Base-by-base conservation (phyloP, 2,329 filamentous ascomycete species). In the Alternaria arbusti region DNA sequence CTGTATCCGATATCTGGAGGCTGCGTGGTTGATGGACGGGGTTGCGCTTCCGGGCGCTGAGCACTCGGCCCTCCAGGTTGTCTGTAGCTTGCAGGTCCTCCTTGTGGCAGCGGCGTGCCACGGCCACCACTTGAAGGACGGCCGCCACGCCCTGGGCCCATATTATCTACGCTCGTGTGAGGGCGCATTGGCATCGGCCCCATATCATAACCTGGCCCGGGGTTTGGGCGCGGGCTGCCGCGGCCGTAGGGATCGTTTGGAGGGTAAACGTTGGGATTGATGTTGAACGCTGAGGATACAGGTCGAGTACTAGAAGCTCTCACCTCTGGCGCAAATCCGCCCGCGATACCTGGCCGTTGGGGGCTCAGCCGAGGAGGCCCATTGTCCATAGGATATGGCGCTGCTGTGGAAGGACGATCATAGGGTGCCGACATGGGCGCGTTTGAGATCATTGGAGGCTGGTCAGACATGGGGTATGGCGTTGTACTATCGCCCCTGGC, bases 361-460 rank as follows among this genome's bases (percentile, higher is more conserved):
- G 70, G 69, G 36, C 70, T 72, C 54, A 78, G 76, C n/a, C 83
- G 84, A 50, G 85, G 82, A 20, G 88, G 86, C 57, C 84, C 83
- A 68, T 91, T 89, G 67, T 92, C 90, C 54, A 89, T 85, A 0
- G 91, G 91, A 71, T 94, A 94, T 1, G 91, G 91, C 2, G 89
- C 88, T 22, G 86, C 84, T 10, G 89, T 86, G 15, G 87, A 79
- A 32, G 87, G 83, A 26, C 80, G 76, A 17, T 80, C 76, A 15
- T 74, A 76, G 45, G 75, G 78, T 46, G 71, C 67, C 12, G 73
- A 63, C n/a, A 61, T 63, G 28, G 65, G 74, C n/a, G 63, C 52
- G 17, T 54, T 62, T 20, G 63, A 59, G 20, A 75, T 56, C 69
- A 72, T 65, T 5, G 82, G 79, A 43, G 82, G 82, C 47, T 81